Evolutionary conservation across 768 basidiomycete species (phyloP), one percentile per base, ranked within the genome.

Genomic region (Boletus vinaceobasis): DNA sequence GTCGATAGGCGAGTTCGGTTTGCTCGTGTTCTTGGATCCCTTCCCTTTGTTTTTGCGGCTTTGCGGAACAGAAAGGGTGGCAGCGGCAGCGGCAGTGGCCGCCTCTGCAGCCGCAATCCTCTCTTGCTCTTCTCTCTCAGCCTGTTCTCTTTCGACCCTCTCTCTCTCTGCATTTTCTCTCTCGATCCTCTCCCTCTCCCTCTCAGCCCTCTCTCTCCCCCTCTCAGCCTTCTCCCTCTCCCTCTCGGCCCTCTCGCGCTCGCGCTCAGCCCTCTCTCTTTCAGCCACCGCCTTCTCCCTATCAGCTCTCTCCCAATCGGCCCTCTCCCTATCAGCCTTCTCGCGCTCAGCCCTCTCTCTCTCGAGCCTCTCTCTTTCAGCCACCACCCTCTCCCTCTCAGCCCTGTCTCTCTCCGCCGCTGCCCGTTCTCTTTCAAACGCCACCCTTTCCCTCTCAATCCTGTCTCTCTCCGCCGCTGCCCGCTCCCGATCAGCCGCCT

Each of bases 1-100:
- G 58, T 74, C 69, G 63, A 77, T 56, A 29, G 70, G 66, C 17
- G 67, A 65, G 45, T 3, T 62, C 4, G 46, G 57, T 52, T 68
- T 66, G 55, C 57, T 68, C 27, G 62, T 42, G 37, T 62, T 46
- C 62, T 69, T 60, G 56, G 39, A 5, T 4, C 19, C 45, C 48
- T 67, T 65, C 13, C 33, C 52, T 21, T 58, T 57, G 13, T 39
- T 51, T 46, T 57, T 67, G 44, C 59, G 53, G 45, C 52, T 65
- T 35, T 39, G 36, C 21, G 38, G 46, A 8, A 10, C 38, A 19
- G 39, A 27, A 17, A 26, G 23, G 14, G 43, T 19, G 17, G 50
- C 5, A 14, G 21, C 33, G 0, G 49, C 53, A 1, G 52, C 51
- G 3, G 49, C 53, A 1, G 52, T 49, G 3, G 51, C 62, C 3